Evolutionary conservation across 208 protist species (phyloP).

Genomic region (Leishmania braziliensis): DNA sequence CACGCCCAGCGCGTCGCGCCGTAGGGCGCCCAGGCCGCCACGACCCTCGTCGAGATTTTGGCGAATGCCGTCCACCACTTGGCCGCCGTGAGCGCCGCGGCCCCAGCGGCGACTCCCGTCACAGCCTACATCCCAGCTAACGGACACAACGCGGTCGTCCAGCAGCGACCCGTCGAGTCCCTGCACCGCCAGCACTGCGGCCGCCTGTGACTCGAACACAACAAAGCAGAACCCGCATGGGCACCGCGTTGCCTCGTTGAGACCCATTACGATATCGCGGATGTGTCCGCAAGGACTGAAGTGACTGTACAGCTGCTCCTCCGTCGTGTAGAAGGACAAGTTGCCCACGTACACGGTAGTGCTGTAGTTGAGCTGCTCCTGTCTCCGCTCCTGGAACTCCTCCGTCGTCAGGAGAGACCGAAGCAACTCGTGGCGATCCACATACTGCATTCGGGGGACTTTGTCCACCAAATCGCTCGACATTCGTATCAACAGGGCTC

Average conservation of each 20-base stretch:
- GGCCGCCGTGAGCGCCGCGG: slow-evolving; percentile 83
- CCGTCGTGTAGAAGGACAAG: slow-evolving; percentile 98
- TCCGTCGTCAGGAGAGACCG: slow-evolving; percentile 66
- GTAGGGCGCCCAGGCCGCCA: slow-evolving; percentile 88
- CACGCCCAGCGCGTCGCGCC: slow-evolving; percentile 71
- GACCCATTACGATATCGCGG: slow-evolving; percentile 98
- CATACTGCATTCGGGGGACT: slow-evolving; percentile 76
- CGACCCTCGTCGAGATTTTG: slow-evolving; percentile 91
- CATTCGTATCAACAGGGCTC: slow-evolving; percentile 30
- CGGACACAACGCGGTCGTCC: slow-evolving; percentile 80
- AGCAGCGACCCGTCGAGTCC: slow-evolving; percentile 78
- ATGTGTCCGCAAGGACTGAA: slow-evolving; percentile 95
- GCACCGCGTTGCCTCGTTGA: slow-evolving; percentile 93
- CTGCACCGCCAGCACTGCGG: slow-evolving; percentile 92
- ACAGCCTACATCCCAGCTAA: slow-evolving; percentile 90
- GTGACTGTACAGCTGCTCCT: slow-evolving; percentile 96
- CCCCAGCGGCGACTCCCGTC: slow-evolving; percentile 78
- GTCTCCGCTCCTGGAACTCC: slow-evolving; percentile 67
- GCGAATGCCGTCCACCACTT: slow-evolving; percentile 94
- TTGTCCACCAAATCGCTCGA: slow-evolving; percentile 64
- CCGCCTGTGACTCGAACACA: slow-evolving; percentile 93
- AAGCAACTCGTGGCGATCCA: slow-evolving; percentile 84
- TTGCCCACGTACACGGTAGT: slow-evolving; percentile 98
- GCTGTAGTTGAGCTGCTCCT: slow-evolving; percentile 74
- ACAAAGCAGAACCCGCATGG: slow-evolving; percentile 99